Evolutionary conservation across 1,139 yeast species (phyloP).

Genomic region (Saccharomycopsis crataegensis): DNA sequence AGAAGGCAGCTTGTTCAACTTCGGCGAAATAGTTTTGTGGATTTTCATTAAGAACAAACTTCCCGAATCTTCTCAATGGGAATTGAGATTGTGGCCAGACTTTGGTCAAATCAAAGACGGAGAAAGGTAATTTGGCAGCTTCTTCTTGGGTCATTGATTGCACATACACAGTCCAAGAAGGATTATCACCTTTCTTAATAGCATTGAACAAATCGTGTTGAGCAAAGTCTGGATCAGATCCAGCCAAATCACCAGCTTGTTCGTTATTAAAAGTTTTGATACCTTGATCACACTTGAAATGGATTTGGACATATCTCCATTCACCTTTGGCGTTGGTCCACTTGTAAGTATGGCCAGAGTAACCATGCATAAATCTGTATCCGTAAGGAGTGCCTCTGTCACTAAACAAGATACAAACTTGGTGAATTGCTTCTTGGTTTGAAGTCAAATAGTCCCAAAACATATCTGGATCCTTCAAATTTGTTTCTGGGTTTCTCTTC

Average conservation of each 20-base stretch:
- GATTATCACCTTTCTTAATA: constrained; percentile 51
- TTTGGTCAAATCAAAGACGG: constrained; percentile 63
- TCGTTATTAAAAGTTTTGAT: constrained; percentile 46
- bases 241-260: constrained; percentile 51
- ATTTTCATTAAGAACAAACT: constrained; percentile 45
- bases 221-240: constrained; percentile 58
- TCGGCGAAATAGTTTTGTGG: constrained; percentile 52
- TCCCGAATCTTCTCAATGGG: constrained; percentile 54
- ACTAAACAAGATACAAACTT: constrained; percentile 52
- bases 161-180: constrained; percentile 58
- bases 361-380: constrained; percentile 62
- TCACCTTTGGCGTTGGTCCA: constrained; percentile 62
- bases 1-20: constrained; percentile 54
- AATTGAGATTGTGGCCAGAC: constrained; percentile 53
- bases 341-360: constrained; percentile 67
- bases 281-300: constrained; percentile 54
- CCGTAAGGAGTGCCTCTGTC: constrained; percentile 66
- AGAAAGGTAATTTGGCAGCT: constrained; percentile 52
- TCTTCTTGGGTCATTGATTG: constrained; percentile 65
- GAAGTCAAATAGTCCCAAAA: constrained; percentile 62
- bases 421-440: constrained; percentile 60
- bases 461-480: constrained; percentile 69
- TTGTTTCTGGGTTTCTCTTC: constrained; percentile 74
- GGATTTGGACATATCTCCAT: constrained; percentile 61
- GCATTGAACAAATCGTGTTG: constrained; percentile 57